phyloP scores from a whole-genome alignment of 169 alveolate genomes.

The Ichthyophthirius multifiliis region DNA sequence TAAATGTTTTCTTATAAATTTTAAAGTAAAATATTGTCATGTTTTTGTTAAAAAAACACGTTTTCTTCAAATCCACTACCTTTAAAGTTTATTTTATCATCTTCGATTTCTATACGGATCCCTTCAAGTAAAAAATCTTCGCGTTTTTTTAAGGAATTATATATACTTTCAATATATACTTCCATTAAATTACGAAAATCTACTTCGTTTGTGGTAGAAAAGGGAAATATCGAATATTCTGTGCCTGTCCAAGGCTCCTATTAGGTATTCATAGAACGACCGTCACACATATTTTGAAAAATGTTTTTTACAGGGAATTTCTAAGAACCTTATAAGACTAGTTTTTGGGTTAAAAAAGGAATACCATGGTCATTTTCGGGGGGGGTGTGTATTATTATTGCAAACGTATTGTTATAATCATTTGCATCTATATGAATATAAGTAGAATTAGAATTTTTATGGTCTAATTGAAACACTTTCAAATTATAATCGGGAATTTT shows the following conservation, averaged over 20 bases:
- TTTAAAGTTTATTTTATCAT: conserved; percentile 23
- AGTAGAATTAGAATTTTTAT: too few relatives aligned
- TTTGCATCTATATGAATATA: conserved; percentile 54
- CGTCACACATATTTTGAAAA: conserved; percentile 47
- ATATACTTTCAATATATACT: conserved; percentile 47
- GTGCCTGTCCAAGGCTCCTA: conserved; percentile 69
- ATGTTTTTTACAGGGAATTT: conserved; percentile 59
- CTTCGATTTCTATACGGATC: conserved; percentile 47
- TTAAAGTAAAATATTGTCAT: conserved; percentile 36
- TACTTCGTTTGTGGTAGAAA: conserved; percentile 47
- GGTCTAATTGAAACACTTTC: too few relatives aligned
- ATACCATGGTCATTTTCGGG: conserved; percentile 20
- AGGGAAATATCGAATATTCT: conserved; percentile 59
- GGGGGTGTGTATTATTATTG: conserved; percentile 25
- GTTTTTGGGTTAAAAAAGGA: conserved; percentile 49
- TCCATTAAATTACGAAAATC: conserved; percentile 47
- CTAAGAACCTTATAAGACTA: conserved; percentile 15
- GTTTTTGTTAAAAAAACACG: conserved; percentile 41
- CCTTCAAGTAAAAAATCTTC: conserved; percentile 58
- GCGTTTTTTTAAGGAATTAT: conserved; percentile 38
- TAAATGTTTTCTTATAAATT: conserved; percentile 29
- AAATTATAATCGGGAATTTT: too few relatives aligned
- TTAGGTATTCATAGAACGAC: conserved; percentile 54
- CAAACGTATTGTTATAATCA: conserved; percentile 55
- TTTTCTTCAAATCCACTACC: conserved; percentile 59